A percentile compares a stretch with the other conserved stretches of the same genome.
Conservation (phyloP, 2,329 filamentous ascomycete genomes). For the Pestalotiopsis sp. region DNA sequence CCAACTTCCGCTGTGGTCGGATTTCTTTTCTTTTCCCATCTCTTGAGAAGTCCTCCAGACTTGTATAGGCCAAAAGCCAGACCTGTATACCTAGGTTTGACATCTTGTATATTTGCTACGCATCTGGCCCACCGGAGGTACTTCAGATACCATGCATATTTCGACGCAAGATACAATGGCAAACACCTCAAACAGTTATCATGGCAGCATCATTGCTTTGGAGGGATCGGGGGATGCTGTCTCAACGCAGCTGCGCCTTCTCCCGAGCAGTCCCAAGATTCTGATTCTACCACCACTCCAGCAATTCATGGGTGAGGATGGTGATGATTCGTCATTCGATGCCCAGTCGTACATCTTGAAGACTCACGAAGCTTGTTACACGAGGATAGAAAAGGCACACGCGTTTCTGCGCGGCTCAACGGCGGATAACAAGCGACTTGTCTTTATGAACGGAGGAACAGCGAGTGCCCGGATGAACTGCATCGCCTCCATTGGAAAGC, state of each 20-base stretch:
- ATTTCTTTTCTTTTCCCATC: neutral
- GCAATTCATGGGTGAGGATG: constrained; percentile 43
- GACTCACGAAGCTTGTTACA: constrained; percentile 52
- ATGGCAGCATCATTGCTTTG: constrained; percentile 60
- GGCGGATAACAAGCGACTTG: constrained; percentile 51
- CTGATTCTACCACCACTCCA: constrained; percentile 57
- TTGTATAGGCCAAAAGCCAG: neutral
- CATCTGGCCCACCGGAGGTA: neutral
- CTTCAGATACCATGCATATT: too few species aligned
- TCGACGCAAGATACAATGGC: constrained; percentile 25
- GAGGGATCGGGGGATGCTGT: constrained; percentile 59
- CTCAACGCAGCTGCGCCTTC: constrained; percentile 60
- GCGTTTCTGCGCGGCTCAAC: constrained; percentile 53
- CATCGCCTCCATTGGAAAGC: constrained; percentile 54
- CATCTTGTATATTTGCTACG: neutral
- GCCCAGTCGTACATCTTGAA: constrained; percentile 45
- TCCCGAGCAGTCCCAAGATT: constrained; percentile 61
- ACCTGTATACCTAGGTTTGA: neutral
- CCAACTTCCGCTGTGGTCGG: neutral
- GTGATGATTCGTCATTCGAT: constrained; percentile 34
- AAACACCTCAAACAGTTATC: constrained; percentile 24
- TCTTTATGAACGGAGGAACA: constrained; percentile 64
- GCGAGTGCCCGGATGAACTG: constrained; percentile 57
- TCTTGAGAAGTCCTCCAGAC: neutral
- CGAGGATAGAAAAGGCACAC: constrained; percentile 50